These are phyloP conservation scores for Porcisia hertigi DNA, from an alignment of 208 protist species.

Conservation along the genomic window DNA sequence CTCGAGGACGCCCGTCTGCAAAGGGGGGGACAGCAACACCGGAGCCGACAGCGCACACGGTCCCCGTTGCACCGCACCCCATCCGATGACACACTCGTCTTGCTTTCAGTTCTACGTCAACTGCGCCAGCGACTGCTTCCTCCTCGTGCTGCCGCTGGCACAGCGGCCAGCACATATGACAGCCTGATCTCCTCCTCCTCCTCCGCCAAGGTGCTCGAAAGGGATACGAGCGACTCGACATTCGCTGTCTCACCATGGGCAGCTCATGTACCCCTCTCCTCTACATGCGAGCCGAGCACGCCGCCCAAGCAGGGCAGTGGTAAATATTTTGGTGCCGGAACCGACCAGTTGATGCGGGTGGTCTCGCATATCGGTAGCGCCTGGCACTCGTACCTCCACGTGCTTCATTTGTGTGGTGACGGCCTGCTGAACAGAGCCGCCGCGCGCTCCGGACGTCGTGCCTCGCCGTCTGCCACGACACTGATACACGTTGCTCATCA, in stretches of 20 bases:
- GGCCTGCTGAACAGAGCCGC: conserved; percentile 16
- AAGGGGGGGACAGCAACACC: background rate
- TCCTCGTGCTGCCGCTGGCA: background rate
- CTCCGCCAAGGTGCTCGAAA: background rate
- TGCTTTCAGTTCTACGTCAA: conserved; percentile 8
- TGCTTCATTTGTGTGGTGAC: conserved; percentile 22
- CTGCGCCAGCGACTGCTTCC: conserved; percentile 12
- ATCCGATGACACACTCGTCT: background rate
- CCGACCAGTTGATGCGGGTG: background rate
- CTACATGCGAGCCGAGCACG: background rate
- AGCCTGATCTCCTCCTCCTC: background rate
- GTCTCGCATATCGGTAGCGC: background rate
- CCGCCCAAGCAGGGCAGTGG: background rate
- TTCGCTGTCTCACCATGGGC: background rate
- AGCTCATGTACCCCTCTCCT: background rate
- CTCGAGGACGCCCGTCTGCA: conserved; percentile 21
- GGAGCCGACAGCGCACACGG: background rate
- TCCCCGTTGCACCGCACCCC: background rate
- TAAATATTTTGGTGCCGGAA: no score
- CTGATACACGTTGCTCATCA: conserved; percentile 6
- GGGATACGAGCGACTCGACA: background rate
- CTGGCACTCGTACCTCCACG: conserved; percentile 25
- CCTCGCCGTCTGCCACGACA: conserved; percentile 6
- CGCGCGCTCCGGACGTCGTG: conserved; percentile 13
- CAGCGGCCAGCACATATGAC: background rate